Evolutionary conservation across 129 eudicot genomes (phyloP).

Genomic region (Erigeron canadensis): DNA sequence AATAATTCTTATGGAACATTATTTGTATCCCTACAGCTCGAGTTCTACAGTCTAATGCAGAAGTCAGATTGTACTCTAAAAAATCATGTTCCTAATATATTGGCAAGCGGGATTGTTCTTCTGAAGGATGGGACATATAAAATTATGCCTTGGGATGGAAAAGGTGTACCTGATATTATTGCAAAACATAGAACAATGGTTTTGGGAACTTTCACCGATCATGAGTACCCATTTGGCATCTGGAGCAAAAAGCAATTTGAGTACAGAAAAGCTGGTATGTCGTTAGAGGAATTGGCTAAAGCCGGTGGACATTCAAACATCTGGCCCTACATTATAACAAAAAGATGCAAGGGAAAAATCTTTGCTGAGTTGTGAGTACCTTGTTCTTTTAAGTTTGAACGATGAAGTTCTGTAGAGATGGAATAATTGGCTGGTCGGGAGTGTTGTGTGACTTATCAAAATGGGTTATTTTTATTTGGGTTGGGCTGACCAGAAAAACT

Average conservation of each 20-base stretch:
- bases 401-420: background rate
- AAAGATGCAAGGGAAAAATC: slow-evolving; percentile 83
- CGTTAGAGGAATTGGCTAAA: slow-evolving; percentile 35
- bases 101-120: slow-evolving; percentile 73
- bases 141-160: slow-evolving; percentile 78
- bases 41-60: slow-evolving; percentile 59
- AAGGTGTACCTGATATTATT: slow-evolving; percentile 64
- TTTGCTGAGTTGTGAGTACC: slow-evolving; percentile 77
- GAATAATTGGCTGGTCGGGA: background rate
- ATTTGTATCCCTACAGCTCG: slow-evolving; percentile 54
- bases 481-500: background rate
- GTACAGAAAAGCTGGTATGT: slow-evolving; percentile 51
- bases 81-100: slow-evolving; percentile 57
- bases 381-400: slow-evolving; percentile 8
- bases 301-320: slow-evolving; percentile 42
- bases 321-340: slow-evolving; percentile 83
- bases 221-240: slow-evolving; percentile 71
- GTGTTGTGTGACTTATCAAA: slow-evolving; percentile 2
- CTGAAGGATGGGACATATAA: slow-evolving; percentile 50
- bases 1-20: slow-evolving; percentile 17
- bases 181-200: slow-evolving; percentile 32
- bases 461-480: background rate
- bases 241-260: slow-evolving; percentile 74
- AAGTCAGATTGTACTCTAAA: slow-evolving; percentile 47
- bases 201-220: slow-evolving; percentile 28